phyloP scores from a whole-genome alignment of 305 asterid genomes.

The Plantago coronopus region DNA sequence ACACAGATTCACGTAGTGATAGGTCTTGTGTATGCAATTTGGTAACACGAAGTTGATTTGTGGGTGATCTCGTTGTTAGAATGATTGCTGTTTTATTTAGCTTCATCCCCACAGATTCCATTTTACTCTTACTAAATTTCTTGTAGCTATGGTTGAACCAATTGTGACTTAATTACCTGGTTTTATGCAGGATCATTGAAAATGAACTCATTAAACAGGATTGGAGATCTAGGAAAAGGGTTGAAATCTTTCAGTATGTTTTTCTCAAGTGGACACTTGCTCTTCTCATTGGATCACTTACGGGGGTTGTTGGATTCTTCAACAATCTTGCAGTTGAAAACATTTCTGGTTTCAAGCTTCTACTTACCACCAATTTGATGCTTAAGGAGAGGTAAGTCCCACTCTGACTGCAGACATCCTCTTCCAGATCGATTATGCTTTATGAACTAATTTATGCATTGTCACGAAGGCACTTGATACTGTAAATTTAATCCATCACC shows the following conservation, averaged over 20 bases:
- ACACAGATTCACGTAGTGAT: too few species aligned
- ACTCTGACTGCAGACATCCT: background rate
- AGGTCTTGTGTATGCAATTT: background rate
- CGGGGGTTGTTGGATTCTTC: slow-evolving; percentile 81
- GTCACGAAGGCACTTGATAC: slow-evolving; percentile 7
- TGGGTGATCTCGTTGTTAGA: too few species aligned
- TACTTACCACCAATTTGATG: slow-evolving; percentile 64
- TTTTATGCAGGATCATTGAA: slow-evolving; percentile 67
- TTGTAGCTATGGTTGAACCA: slow-evolving; percentile 2
- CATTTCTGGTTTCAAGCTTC: slow-evolving; percentile 84
- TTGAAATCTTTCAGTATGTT: slow-evolving; percentile 72
- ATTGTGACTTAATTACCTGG: slow-evolving; percentile 12
- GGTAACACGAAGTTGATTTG: too few species aligned
- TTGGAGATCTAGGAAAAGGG: slow-evolving; percentile 85
- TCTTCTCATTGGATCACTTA: slow-evolving; percentile 76
- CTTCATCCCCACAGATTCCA: too few species aligned
- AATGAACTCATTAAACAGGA: slow-evolving; percentile 89
- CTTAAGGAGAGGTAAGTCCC: slow-evolving; percentile 48
- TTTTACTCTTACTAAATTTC: background rate
- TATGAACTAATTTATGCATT: slow-evolving; percentile 6
- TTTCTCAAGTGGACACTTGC: slow-evolving; percentile 89
- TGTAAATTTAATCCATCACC: slow-evolving; percentile 5
- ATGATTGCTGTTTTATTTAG: too few species aligned
- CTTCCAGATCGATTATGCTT: slow-evolving; percentile 4
- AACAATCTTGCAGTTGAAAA: slow-evolving; percentile 88